phyloP scores from a whole-genome alignment of 805 yeast genomes.

The Starmerella floris region DNA sequence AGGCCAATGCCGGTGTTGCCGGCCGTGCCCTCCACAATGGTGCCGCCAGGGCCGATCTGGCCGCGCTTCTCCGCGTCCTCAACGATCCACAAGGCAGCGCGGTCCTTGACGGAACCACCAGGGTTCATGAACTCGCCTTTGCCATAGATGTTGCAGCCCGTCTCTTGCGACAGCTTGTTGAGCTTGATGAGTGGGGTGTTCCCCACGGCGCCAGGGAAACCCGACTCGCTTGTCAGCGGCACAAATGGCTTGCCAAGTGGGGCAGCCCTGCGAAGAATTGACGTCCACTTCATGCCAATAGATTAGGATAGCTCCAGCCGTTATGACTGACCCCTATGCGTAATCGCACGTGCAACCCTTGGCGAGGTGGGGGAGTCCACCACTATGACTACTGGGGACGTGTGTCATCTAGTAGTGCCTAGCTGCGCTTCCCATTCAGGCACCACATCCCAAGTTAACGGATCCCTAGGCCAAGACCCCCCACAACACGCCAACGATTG shows the following conservation, averaged over 20 bases:
- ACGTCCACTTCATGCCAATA: conserved; percentile 8
- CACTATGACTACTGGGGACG: no score
- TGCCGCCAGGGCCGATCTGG: conserved; percentile 58
- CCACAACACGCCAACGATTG: no score
- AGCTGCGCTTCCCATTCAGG: no score
- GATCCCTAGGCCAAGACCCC: no score
- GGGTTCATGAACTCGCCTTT: conserved; percentile 91
- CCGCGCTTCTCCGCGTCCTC: conserved; percentile 60
- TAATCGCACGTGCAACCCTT: no score
- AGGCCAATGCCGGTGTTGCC: conserved; percentile 93
- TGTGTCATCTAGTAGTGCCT: no score
- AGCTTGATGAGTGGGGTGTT: conserved; percentile 73
- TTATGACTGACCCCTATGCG: no score
- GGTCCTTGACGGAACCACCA: conserved; percentile 83
- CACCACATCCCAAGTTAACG: no score
- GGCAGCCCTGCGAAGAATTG: conserved; percentile 9
- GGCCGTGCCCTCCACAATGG: conserved; percentile 86
- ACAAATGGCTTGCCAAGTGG: conserved; percentile 33
- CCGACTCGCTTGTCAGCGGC: conserved; percentile 53
- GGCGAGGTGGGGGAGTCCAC: no score
- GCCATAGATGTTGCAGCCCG: conserved; percentile 67
- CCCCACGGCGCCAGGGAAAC: conserved; percentile 78
- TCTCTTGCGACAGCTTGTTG: conserved; percentile 40
- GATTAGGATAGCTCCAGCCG: no score
- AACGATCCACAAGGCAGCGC: conserved; percentile 70